Evolutionary conservation across 345 rosid species (phyloP), one percentile per base, ranked within the genome.

Genomic region (Passiflora organensis): DNA sequence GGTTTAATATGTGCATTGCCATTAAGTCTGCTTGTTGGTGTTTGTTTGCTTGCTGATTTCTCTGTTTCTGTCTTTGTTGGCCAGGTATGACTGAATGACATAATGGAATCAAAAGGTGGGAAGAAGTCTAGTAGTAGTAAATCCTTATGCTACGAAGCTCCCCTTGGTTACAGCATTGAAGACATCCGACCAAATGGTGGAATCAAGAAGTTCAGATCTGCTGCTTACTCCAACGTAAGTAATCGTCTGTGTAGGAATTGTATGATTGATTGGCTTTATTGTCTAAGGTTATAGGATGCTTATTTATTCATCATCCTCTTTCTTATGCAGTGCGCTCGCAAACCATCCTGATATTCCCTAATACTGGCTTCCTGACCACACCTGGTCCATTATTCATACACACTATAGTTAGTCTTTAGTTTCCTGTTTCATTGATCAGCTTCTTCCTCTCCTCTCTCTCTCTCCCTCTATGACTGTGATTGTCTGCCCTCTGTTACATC

Each of bases 201-300:
- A 72, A 83, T 85, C 83, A 80, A 76, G 91, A 89, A 89, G 66
- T 89, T 83, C 84, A 68, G 85, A 78, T 83, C 95, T 67, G 89
- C 89, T 83, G 96, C 87, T 6, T 89, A 85, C 89, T 89, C 95
- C 66, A 89, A 89, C 80, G 96, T 88, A 53, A 46, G 86, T 67
- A 19, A 28, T 42, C 13, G 22, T 16, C 1, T 24, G 5, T 16
- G 17, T 64, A 20, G 2, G 2, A 10, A 10, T 48, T 16, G 4
- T 46, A 11, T 0, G 17, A 0, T 0, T 46, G 25, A 18, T 34
- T 6, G 28, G 18, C 25, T 21, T 32, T 2, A 11, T 37, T 22
- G 9, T 39, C 9, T 11, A 42, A 46, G 13, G 64, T 18, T 9
- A 13, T 21, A 9, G 1, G 10, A 32, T 50, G 11, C 43, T 63